Percentiles rank a stretch among this genome's conserved stretches.
These are phyloP conservation scores for Alectoria sarmentosa DNA, from an alignment of 495 filamentous ascomycete genomes.

Conservation along the genomic window DNA sequence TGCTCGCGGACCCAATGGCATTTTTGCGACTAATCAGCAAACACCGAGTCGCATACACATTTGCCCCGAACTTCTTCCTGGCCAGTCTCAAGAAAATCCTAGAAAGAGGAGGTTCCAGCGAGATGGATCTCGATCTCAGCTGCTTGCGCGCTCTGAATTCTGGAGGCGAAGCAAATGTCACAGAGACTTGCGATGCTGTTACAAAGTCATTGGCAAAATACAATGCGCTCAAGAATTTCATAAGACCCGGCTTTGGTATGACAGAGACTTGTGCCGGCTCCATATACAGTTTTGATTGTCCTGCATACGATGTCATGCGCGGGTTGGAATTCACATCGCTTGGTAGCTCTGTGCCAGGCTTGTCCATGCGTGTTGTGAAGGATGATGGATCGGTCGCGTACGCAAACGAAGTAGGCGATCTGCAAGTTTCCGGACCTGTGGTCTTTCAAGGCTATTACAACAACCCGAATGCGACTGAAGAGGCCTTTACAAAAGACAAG, in stretches of 20 bases:
- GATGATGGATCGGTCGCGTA: too few relatives aligned
- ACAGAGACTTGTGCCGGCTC: too few relatives aligned
- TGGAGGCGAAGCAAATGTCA: background rate
- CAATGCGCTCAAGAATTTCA: background rate
- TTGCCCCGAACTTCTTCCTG: background rate
- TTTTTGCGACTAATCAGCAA: background rate
- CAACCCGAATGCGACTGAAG: background rate
- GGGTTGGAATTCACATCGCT: too few relatives aligned
- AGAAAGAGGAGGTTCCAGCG: too few relatives aligned
- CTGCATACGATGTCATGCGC: too few relatives aligned
- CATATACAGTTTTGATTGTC: too few relatives aligned
- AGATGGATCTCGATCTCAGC: too few relatives aligned
- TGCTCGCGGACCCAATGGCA: background rate
- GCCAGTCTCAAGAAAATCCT: background rate
- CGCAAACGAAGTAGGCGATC: too few relatives aligned
- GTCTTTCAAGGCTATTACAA: too few relatives aligned
- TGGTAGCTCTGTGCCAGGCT: too few relatives aligned
- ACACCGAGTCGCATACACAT: background rate
- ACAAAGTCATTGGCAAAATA: background rate
- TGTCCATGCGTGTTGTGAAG: too few relatives aligned
- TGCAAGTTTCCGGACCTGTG: too few relatives aligned
- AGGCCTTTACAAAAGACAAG: background rate
- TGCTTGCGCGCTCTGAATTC: background rate
- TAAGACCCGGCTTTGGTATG: constrained; percentile 2
- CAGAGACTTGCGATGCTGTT: background rate